phyloP scores from a whole-genome alignment of 139 green algal species.

The Raphidocelis subcapitata region DNA sequence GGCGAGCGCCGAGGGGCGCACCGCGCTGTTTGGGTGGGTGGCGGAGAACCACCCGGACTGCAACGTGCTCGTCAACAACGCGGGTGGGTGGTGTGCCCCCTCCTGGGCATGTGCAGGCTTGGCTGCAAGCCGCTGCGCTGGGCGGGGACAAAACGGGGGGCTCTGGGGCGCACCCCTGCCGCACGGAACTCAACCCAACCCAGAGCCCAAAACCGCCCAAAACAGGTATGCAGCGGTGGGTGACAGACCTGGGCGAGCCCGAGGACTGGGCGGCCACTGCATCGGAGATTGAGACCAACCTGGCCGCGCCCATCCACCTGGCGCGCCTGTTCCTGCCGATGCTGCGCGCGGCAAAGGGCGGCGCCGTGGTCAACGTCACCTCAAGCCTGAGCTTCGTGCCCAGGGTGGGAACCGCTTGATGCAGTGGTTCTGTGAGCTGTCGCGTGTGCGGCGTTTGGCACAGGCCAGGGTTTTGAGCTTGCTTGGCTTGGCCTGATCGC shows the following conservation, averaged over 20 bases:
- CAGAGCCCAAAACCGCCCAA: too few relatives aligned
- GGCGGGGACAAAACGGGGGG: too few relatives aligned
- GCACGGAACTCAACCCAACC: too few relatives aligned
- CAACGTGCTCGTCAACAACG: conserved; percentile 1
- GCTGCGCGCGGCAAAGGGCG: neutral
- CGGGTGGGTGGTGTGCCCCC: neutral
- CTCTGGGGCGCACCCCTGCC: too few relatives aligned
- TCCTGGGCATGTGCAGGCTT: too few relatives aligned
- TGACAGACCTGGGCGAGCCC: neutral
- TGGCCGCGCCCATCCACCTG: neutral
- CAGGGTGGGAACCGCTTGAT: too few relatives aligned
- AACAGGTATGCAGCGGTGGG: neutral
- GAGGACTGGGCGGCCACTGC: neutral
- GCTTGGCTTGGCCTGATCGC: too few relatives aligned
- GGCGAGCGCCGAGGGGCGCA: neutral
- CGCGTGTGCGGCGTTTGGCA: too few relatives aligned
- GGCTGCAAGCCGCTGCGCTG: too few relatives aligned
- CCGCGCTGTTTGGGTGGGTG: neutral
- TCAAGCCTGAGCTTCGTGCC: neutral
- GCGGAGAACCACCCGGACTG: neutral
- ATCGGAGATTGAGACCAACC: neutral
- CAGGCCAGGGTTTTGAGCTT: too few relatives aligned
- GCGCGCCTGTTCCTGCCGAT: neutral
- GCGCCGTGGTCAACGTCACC: neutral
- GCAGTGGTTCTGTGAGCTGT: too few relatives aligned